Evolutionary conservation across 768 basidiomycete genomes (phyloP).

Genomic region (Amanita jacksonii): DNA sequence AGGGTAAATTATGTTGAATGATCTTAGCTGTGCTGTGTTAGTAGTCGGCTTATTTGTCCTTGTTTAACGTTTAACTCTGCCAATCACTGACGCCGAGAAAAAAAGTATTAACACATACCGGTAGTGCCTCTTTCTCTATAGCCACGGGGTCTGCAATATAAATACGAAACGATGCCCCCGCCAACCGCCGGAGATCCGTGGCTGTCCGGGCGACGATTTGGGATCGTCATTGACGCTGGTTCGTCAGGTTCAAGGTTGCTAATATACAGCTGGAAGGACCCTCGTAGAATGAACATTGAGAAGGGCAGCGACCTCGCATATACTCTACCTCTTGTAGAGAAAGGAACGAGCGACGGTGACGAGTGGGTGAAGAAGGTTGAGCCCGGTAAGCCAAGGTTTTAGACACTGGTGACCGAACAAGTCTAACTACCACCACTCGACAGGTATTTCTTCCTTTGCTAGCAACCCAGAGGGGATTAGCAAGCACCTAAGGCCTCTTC

Average conservation of each 20-base stretch:
- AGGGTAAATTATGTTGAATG: conserved; percentile 21
- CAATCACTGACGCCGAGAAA: background rate
- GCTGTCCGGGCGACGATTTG: conserved; percentile 76
- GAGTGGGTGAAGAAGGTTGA: conserved; percentile 89
- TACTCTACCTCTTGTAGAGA: conserved; percentile 78
- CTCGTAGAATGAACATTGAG: conserved; percentile 41
- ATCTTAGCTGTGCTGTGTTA: background rate
- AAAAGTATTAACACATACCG: background rate
- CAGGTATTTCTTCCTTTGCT: conserved; percentile 83
- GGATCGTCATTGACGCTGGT: conserved; percentile 96
- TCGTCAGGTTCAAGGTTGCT: conserved; percentile 94
- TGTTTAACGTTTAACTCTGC: conserved; percentile 1
- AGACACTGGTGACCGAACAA: background rate
- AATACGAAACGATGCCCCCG: conserved; percentile 50
- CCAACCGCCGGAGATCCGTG: conserved; percentile 63
- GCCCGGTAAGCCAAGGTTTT: conserved; percentile 54
- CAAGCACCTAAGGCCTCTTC: conserved; percentile 70
- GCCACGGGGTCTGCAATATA: background rate
- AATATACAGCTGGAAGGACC: conserved; percentile 95
- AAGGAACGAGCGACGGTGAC: conserved; percentile 73
- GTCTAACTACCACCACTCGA: background rate
- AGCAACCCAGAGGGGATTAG: conserved; percentile 61
- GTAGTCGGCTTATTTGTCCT: background rate
- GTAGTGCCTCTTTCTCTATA: background rate
- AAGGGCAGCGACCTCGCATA: conserved; percentile 43